A percentile compares a stretch with the other conserved stretches of the same genome.
These are phyloP conservation scores for Boletus fagicola DNA, from an alignment of 768 basidiomycete genomes.

Conservation along the genomic window DNA sequence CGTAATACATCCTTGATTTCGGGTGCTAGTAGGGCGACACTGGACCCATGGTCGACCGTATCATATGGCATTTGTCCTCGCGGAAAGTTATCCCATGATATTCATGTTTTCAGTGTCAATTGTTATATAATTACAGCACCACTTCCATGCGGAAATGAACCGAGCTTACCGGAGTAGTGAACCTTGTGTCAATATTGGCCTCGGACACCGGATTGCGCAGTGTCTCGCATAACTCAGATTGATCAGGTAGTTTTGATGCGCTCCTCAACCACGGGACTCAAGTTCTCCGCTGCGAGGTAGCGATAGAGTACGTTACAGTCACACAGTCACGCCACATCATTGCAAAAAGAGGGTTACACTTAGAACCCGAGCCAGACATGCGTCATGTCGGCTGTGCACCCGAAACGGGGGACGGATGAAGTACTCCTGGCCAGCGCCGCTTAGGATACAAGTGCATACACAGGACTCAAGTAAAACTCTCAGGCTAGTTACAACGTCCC, in stretches of 20 bases:
- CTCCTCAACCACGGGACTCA: too few species aligned
- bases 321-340: background rate
- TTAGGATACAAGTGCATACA: background rate
- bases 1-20: background rate
- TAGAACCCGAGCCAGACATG: background rate
- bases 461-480: background rate
- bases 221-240: background rate
- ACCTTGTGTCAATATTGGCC: background rate
- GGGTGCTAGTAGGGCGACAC: background rate
- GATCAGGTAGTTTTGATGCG: background rate
- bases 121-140: background rate
- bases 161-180: background rate
- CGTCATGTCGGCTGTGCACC: background rate
- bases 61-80: background rate
- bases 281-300: too few species aligned
- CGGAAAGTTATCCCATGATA: background rate
- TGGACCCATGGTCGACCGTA: background rate
- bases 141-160: background rate
- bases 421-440: background rate
- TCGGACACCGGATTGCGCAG: slow-evolving; percentile 1
- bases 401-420: slow-evolving; percentile 9
- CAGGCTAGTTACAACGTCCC: background rate
- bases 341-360: background rate
- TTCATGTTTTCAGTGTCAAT: background rate
- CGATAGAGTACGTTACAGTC: background rate